Evolutionary conservation across 176 grass and related monocot genomes (phyloP).

Genomic region (Puccinellia tenuiflora): DNA sequence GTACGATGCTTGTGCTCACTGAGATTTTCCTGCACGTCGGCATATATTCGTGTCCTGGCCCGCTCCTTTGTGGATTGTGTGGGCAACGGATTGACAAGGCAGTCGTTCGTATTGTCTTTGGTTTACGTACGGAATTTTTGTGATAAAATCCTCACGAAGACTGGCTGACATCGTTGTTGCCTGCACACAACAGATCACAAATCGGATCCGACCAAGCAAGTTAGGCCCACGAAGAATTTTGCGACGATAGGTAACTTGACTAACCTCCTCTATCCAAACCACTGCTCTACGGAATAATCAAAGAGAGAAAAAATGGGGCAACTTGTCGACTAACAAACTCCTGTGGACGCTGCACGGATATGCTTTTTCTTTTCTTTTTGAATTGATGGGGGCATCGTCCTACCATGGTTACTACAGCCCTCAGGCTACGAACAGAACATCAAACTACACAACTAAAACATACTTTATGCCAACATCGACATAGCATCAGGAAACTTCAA

Average conservation of each 20-base stretch:
- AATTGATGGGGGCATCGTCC: no score
- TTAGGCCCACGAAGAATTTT: constrained; percentile 21
- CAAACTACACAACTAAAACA: no score
- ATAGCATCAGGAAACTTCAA: no score
- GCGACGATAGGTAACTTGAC: constrained; percentile 9
- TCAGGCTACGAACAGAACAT: no score
- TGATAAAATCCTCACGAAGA: not conserved
- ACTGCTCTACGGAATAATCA: not conserved
- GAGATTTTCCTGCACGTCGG: not conserved
- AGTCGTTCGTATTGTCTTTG: not conserved
- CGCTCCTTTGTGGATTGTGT: not conserved
- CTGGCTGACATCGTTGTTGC: not conserved
- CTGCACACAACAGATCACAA: not conserved
- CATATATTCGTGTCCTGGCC: not conserved
- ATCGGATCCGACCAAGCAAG: not conserved
- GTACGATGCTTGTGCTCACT: not conserved
- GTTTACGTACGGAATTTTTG: not conserved
- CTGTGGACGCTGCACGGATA: not conserved
- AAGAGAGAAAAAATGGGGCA: not conserved
- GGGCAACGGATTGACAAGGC: not conserved
- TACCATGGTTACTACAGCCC: no score
- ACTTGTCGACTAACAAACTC: constrained; percentile 3
- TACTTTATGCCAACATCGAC: no score
- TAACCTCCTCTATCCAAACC: not conserved
- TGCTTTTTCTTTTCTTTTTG: no score